A percentile compares a stretch with the other conserved stretches of the same genome.
Conservation (phyloP, 1,284 basidiomycete genomes). For the Agroathelia rolfsii region DNA sequence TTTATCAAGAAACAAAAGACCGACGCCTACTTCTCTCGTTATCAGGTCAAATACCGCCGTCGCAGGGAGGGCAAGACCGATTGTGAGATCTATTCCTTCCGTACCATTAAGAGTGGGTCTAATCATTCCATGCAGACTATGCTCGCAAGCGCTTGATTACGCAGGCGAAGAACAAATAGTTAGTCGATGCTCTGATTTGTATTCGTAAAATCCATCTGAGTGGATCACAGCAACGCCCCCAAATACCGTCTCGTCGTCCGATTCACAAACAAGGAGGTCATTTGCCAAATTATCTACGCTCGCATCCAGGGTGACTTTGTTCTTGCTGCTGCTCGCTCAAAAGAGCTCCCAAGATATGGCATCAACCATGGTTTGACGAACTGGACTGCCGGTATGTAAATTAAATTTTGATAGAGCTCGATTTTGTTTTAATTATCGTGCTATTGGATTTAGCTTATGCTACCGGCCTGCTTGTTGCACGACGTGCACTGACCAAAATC, state of each 20-base stretch:
- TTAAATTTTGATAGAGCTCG: neutral
- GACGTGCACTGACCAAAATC: constrained; percentile 91
- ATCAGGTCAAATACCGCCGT: constrained; percentile 95
- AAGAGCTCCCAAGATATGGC: constrained; percentile 92
- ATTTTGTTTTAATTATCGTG: constrained; percentile 5
- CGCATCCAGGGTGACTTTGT: constrained; percentile 97
- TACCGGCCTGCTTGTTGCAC: constrained; percentile 91
- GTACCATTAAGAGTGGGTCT: neutral
- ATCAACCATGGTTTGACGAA: constrained; percentile 98
- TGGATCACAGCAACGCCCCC: constrained; percentile 67
- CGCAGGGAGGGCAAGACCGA: constrained; percentile 98
- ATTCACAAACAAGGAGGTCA: constrained; percentile 91
- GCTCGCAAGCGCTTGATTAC: constrained; percentile 92
- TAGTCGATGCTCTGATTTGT: constrained; percentile 16
- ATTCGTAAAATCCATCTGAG: constrained; percentile 14
- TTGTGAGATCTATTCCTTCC: constrained; percentile 42
- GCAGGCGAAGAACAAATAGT: constrained; percentile 99
- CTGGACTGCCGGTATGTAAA: constrained; percentile 79
- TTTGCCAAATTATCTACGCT: constrained; percentile 92
- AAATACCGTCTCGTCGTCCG: constrained; percentile 99
- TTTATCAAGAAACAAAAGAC: constrained; percentile 86
- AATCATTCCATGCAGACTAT: constrained; percentile 55
- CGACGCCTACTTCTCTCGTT: constrained; percentile 93
- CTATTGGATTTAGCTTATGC: constrained; percentile 67
- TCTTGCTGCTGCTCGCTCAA: constrained; percentile 79